Evolutionary conservation across 192 early-diverging fungal genomes (phyloP).

Genomic region (Backusella morwellensis): DNA sequence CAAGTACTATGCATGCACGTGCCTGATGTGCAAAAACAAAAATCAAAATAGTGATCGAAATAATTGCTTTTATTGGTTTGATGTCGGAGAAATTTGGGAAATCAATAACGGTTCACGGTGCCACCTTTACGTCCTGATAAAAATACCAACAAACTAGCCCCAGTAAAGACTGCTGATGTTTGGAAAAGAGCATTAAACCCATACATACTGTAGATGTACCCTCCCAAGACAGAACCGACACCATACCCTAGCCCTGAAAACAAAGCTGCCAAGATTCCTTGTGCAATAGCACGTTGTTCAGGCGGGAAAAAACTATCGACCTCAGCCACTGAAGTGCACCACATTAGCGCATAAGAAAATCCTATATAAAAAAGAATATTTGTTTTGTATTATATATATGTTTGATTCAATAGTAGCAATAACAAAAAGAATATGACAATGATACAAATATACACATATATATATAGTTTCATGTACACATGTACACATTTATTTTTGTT

Average conservation of each 20-base stretch:
- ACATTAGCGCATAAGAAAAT: conserved; percentile 20
- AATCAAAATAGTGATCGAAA: conserved; percentile 8
- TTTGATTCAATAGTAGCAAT: background rate
- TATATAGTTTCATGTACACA: conserved; percentile 5
- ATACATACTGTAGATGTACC: conserved; percentile 14
- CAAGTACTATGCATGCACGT: background rate
- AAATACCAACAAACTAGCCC: background rate
- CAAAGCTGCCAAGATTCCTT: conserved; percentile 27
- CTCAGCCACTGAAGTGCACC: conserved; percentile 23
- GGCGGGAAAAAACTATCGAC: conserved; percentile 24
- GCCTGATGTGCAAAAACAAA: background rate
- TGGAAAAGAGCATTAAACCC: background rate
- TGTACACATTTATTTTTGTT: background rate
- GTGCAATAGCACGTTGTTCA: conserved; percentile 29
- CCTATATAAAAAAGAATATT: background rate
- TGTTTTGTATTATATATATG: background rate
- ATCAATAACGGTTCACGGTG: background rate
- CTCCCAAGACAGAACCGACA: conserved; percentile 16
- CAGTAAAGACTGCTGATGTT: background rate
- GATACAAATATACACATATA: background rate
- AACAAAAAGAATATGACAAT: background rate
- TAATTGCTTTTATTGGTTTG: conserved; percentile 6
- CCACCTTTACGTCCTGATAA: background rate
- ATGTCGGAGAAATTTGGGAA: background rate
- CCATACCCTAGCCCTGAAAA: conserved; percentile 27